Conservation (phyloP, 2,329 filamentous ascomycete species). For the Ilyonectria mors-panacis region DNA sequence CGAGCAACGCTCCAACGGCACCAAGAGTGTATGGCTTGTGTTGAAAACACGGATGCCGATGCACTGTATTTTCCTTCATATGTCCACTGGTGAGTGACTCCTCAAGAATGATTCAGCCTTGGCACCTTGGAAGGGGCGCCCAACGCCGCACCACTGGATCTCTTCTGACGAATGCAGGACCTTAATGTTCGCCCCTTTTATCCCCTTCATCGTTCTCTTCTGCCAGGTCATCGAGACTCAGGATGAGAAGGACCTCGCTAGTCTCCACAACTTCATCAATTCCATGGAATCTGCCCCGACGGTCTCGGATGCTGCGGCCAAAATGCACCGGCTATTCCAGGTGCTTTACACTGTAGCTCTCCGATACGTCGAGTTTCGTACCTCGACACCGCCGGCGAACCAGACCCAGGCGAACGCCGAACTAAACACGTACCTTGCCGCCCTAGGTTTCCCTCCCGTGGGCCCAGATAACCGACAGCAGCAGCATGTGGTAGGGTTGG, state of each 20-base stretch:
- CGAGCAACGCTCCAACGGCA: constrained; percentile 59
- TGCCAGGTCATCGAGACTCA: constrained; percentile 65
- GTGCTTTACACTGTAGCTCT: constrained; percentile 71
- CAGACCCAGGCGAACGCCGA: constrained; percentile 53
- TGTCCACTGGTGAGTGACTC: constrained; percentile 58
- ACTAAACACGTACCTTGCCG: constrained; percentile 57
- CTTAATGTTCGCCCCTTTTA: constrained; percentile 66
- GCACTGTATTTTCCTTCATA: constrained; percentile 57
- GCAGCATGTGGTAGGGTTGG: constrained; percentile 27
- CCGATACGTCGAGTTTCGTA: constrained; percentile 71
- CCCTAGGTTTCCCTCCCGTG: constrained; percentile 60
- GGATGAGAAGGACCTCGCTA: constrained; percentile 57
- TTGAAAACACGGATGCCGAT: constrained; percentile 50
- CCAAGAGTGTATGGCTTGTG: constrained; percentile 57
- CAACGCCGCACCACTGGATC: accelerated
- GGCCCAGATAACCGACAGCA: constrained; percentile 35
- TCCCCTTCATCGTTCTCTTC: constrained; percentile 68
- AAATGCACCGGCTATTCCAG: constrained; percentile 70
- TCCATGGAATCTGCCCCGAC: constrained; percentile 66
- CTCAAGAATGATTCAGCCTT: not conserved
- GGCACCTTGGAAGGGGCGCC: not conserved
- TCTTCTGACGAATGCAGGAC: constrained; percentile 51
- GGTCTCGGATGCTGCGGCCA: constrained; percentile 64
- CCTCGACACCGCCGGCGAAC: constrained; percentile 44
- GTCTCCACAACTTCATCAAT: constrained; percentile 64